phyloP scores from a whole-genome alignment of 805 yeast genomes.

The Metschnikowia bowlesiae region DNA sequence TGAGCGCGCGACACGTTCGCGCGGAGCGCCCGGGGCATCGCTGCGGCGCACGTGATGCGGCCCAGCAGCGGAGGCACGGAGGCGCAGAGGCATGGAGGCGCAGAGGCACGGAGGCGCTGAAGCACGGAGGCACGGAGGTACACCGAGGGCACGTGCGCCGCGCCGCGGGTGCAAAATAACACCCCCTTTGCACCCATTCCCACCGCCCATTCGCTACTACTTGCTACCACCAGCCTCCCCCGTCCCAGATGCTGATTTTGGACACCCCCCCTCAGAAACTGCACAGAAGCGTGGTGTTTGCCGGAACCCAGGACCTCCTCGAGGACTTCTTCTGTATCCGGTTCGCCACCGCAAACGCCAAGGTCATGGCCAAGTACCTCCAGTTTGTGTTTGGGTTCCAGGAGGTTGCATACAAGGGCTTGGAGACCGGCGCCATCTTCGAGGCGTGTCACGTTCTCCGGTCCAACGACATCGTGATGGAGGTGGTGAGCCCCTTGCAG shows the following conservation, averaged over 20 bases:
- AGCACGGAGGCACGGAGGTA: neutral
- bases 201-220: neutral
- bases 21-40: neutral
- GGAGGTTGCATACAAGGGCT: slow-evolving; percentile 57
- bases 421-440: slow-evolving; percentile 61
- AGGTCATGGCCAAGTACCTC: slow-evolving; percentile 54
- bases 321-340: slow-evolving; percentile 57
- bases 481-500: slow-evolving; percentile 40
- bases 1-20: neutral
- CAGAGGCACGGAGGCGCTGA: too few species aligned
- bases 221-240: slow-evolving; percentile 1
- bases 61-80: neutral
- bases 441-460: slow-evolving; percentile 56
- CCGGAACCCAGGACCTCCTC: neutral
- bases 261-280: neutral
- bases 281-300: neutral
- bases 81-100: too few species aligned
- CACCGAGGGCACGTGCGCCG: neutral
- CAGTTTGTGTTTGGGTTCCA: slow-evolving; percentile 58
- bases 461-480: slow-evolving; percentile 52
- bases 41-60: neutral
- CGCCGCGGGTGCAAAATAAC: neutral
- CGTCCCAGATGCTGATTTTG: slow-evolving; percentile 1
- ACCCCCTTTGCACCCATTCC: neutral
- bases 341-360: slow-evolving; percentile 71